Conservation (phyloP, 139 green algal species). For the Micractinium conductrix region DNA sequence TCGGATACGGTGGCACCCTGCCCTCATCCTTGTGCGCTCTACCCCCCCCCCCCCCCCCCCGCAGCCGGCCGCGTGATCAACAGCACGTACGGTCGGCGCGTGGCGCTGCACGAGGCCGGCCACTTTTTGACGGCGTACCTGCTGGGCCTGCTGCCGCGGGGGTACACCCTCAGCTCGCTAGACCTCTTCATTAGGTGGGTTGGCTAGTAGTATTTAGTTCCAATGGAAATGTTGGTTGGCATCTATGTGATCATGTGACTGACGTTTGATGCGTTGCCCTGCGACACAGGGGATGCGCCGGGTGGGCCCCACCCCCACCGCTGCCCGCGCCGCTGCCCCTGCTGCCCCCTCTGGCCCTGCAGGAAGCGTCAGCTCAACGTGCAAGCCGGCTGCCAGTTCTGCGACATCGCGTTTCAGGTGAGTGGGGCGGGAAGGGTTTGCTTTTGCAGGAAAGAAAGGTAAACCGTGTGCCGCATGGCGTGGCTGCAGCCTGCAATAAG, state of each 20-base stretch:
- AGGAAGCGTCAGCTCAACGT: conserved; percentile 90
- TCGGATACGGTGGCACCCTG: too few relatives aligned
- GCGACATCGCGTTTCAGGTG: conserved; percentile 93
- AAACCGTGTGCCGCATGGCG: too few relatives aligned
- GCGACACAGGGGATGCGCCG: too few relatives aligned
- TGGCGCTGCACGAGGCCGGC: conserved; percentile 90
- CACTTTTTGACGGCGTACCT: conserved; percentile 97
- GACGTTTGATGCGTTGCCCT: neutral
- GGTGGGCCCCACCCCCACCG: too few relatives aligned
- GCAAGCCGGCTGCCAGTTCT: conserved; percentile 95
- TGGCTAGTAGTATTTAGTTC: too few relatives aligned
- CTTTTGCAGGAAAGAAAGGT: too few relatives aligned
- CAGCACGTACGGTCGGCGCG: conserved; percentile 64
- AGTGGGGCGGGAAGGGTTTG: too few relatives aligned
- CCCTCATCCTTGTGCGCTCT: too few relatives aligned
- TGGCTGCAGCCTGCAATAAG: too few relatives aligned
- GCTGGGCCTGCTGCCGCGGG: conserved; percentile 86
- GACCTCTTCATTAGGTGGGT: conserved; percentile 81
- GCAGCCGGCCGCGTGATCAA: conserved; percentile 59
- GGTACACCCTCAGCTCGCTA: conserved; percentile 87
- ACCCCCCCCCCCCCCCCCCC: neutral
- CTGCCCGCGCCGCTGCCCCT: neutral
- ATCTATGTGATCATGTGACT: neutral
- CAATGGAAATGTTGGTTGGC: too few relatives aligned
- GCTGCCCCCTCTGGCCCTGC: neutral